These are phyloP conservation scores for Xylariaceae sp. DNA, from an alignment of 2,329 filamentous ascomycete genomes.

Conservation along the genomic window DNA sequence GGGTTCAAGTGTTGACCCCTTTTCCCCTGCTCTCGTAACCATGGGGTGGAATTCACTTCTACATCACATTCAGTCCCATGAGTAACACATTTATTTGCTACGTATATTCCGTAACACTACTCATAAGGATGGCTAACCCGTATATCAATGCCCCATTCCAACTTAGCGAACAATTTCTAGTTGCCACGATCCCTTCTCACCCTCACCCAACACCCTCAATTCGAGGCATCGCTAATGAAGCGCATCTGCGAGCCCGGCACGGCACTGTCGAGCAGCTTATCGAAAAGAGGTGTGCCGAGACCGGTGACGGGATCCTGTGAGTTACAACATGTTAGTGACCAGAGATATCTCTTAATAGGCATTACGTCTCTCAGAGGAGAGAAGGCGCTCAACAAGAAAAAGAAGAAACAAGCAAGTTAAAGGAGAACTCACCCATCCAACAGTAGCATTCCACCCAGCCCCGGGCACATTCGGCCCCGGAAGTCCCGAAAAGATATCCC, in stretches of 20 bases:
- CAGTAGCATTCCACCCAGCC: conserved; percentile 39
- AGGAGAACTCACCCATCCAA: conserved; percentile 37
- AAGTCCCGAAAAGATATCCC: conserved; percentile 24
- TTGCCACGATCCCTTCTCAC: neutral
- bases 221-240: neutral
- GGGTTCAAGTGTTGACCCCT: too few relatives aligned
- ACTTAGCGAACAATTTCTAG: neutral
- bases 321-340: neutral
- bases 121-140: too few relatives aligned
- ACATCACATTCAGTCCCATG: too few relatives aligned
- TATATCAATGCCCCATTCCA: too few relatives aligned
- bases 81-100: too few relatives aligned
- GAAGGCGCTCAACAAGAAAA: neutral
- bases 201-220: neutral
- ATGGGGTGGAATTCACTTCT: too few relatives aligned
- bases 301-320: conserved; percentile 34
- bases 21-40: too few relatives aligned
- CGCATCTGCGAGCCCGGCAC: conserved; percentile 8
- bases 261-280: conserved; percentile 28
- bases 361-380: neutral
- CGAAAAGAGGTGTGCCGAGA: conserved; percentile 41
- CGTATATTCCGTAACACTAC: too few relatives aligned
- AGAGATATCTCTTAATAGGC: too few relatives aligned
- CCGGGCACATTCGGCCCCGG: conserved; percentile 29
- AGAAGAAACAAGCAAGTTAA: neutral